Evolutionary conservation across 768 basidiomycete genomes (phyloP).

Genomic region (Tremella fuciformis): DNA sequence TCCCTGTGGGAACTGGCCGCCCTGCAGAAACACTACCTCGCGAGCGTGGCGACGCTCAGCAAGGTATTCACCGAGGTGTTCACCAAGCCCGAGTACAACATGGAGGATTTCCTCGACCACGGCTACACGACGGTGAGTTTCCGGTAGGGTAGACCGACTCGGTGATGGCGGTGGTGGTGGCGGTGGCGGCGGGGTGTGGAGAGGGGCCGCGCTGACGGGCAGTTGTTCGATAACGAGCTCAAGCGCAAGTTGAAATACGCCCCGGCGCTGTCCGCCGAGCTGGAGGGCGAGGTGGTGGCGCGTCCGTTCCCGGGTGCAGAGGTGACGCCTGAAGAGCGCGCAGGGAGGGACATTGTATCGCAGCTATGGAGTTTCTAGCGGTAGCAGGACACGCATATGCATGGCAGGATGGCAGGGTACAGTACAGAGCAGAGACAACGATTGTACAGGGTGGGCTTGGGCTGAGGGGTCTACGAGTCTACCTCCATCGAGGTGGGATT

Average conservation of each 20-base stretch:
- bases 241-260: slow-evolving; percentile 77
- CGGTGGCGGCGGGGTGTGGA: neutral
- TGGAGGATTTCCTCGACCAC: slow-evolving; percentile 97
- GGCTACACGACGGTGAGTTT: slow-evolving; percentile 52
- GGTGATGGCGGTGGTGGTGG: neutral
- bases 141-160: neutral
- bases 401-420: too few species aligned
- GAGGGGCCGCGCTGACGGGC: neutral
- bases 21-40: slow-evolving; percentile 76
- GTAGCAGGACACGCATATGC: too few species aligned
- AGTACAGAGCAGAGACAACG: too few species aligned
- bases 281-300: slow-evolving; percentile 22
- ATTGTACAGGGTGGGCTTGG: too few species aligned
- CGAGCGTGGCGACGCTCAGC: slow-evolving; percentile 78
- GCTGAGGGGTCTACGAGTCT: too few species aligned
- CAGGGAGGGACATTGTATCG: slow-evolving; percentile 18
- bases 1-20: slow-evolving; percentile 89
- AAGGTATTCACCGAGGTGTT: slow-evolving; percentile 86
- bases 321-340: neutral
- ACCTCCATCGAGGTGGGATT: too few species aligned
- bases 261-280: slow-evolving; percentile 57
- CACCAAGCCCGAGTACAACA: slow-evolving; percentile 79
- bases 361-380: slow-evolving; percentile 27
- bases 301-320: slow-evolving; percentile 12
- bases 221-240: slow-evolving; percentile 76